These are phyloP conservation scores for Floccularia luteovirens DNA, from an alignment of 768 basidiomycete species.

Conservation along the genomic window DNA sequence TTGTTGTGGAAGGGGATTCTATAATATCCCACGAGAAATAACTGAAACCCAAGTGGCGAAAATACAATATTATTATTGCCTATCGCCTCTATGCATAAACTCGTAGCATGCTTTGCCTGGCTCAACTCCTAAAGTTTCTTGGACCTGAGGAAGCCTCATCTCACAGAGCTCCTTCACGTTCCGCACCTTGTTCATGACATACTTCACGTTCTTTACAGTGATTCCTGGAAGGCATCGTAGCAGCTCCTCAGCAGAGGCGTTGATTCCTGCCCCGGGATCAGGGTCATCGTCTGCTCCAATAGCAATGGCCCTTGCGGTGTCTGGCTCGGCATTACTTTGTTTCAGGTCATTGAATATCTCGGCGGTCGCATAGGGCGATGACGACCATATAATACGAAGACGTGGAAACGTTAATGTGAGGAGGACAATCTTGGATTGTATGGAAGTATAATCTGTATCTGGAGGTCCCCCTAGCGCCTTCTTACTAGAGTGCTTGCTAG, in stretches of 20 bases:
- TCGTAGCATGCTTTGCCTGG: conserved; percentile 74
- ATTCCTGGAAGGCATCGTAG: conserved; percentile 80
- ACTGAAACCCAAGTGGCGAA: too few relatives aligned
- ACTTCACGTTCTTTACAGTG: conserved; percentile 74
- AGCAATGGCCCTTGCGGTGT: conserved; percentile 64
- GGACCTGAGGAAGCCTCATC: conserved; percentile 51
- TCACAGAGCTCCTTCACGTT: conserved; percentile 73
- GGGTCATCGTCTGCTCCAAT: conserved; percentile 78
- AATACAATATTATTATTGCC: too few relatives aligned
- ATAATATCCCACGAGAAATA: too few relatives aligned
- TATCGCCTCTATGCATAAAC: conserved; percentile 74
- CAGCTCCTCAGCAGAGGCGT: conserved; percentile 76
- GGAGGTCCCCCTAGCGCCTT: conserved; percentile 28
- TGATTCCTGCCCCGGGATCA: conserved; percentile 59
- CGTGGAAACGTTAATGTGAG: conserved; percentile 88
- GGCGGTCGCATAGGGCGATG: conserved; percentile 86
- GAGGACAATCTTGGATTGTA: conserved; percentile 91
- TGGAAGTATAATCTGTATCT: conserved; percentile 29
- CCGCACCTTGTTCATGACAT: conserved; percentile 75
- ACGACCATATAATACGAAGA: conserved; percentile 94
- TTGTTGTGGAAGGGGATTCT: too few relatives aligned
- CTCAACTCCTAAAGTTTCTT: conserved; percentile 72
- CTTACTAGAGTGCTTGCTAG: conserved; percentile 46
- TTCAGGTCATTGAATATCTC: conserved; percentile 95
- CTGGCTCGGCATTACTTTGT: conserved; percentile 69